Percentiles rank a stretch among this genome's conserved stretches.
Evolutionary conservation across 78 protist genomes (phyloP).

Genomic region (slime mould (Dictyostelium discoideum)): dicty_2.7 NC_007091.3:4258501-4259000

Average conservation of each 20-base stretch:
- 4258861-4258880: constrained; percentile 6
- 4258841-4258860: constrained; percentile 64
- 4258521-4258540: constrained; percentile 87
- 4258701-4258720: constrained; percentile 85
- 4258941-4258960: constrained; percentile 1
- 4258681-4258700: constrained; percentile 61
- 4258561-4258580: constrained; percentile 86
- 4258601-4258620: constrained; percentile 35
- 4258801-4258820: constrained; percentile 66
- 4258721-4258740: constrained; percentile 70
- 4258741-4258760: constrained; percentile 89
- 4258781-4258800: constrained; percentile 61
- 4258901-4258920: constrained; percentile 51
- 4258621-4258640: constrained; percentile 80
- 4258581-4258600: constrained; percentile 16
- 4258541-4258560: constrained; percentile 80
- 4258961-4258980: constrained; percentile 7
- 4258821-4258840: constrained; percentile 86
- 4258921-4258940: constrained; percentile 15
- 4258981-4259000: constrained; percentile 45
- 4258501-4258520: constrained; percentile 66
- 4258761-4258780: constrained; percentile 73
- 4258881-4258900: constrained; percentile 37
- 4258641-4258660: constrained; percentile 69
- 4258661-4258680: constrained; percentile 74